phyloP scores from a whole-genome alignment of 139 green algal species.

The Auxenochlorella pyrenoidosa region DNA sequence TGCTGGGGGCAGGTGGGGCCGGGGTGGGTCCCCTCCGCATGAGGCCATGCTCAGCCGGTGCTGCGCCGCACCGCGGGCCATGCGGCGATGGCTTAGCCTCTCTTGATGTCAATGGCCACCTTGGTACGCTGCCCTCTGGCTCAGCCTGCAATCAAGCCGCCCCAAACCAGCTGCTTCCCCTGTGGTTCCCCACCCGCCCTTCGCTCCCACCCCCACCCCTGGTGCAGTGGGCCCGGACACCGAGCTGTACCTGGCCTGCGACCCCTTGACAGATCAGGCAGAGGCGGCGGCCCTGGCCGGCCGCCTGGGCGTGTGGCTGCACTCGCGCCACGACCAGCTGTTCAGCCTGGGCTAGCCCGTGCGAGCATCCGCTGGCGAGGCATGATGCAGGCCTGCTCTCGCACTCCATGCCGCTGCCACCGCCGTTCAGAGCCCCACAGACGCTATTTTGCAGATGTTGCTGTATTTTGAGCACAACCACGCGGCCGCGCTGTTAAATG shows the following conservation, averaged over 20 bases:
- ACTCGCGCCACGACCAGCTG: slow-evolving; percentile 22
- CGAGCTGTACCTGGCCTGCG: slow-evolving; percentile 43
- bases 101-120: background rate
- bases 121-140: no score
- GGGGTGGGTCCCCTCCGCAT: background rate
- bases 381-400: no score
- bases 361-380: no score
- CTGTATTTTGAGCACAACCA: no score
- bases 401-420: background rate
- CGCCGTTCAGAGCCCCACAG: no score
- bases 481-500: no score
- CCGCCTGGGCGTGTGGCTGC: slow-evolving; percentile 26
- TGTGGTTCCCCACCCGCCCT: no score
- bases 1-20: slow-evolving; percentile 27
- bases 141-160: no score
- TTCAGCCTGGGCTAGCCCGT: slow-evolving; percentile 19
- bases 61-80: background rate
- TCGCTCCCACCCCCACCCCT: no score
- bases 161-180: no score
- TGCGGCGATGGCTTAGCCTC: background rate
- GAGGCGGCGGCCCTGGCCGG: slow-evolving; percentile 25
- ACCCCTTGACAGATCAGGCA: slow-evolving; percentile 7
- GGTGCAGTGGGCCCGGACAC: slow-evolving; percentile 4
- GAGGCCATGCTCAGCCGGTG: background rate
- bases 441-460: no score